phyloP scores from a whole-genome alignment of 2,329 filamentous ascomycete species.

The Aspergillus brasiliensis region DNA sequence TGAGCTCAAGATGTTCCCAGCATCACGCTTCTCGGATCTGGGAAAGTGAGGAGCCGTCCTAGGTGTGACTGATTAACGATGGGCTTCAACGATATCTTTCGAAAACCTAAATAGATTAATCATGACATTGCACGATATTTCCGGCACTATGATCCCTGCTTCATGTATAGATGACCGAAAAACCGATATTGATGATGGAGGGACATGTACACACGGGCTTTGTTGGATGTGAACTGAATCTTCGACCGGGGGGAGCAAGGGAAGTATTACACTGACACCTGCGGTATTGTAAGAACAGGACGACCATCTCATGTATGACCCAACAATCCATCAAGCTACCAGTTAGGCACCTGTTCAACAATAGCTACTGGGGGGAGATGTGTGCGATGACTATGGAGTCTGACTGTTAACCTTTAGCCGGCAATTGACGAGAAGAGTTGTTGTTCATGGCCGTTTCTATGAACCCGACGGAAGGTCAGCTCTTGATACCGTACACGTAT shows the following conservation, averaged over 20 bases:
- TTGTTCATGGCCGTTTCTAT: too few relatives aligned
- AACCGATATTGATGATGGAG: not conserved
- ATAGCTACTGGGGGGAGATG: too few relatives aligned
- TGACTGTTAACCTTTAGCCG: too few relatives aligned
- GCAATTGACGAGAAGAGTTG: too few relatives aligned
- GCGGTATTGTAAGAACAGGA: conserved; percentile 5
- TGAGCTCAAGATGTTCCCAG: not conserved
- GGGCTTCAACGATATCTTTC: not conserved
- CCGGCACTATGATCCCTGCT: too few relatives aligned
- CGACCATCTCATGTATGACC: not conserved
- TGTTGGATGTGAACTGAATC: not conserved
- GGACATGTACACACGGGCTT: too few relatives aligned
- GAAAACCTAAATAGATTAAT: not conserved
- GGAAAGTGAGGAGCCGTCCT: not conserved
- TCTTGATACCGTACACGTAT: not conserved
- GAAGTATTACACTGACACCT: not conserved
- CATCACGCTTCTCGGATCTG: not conserved
- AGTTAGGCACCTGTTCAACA: too few relatives aligned
- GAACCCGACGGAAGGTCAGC: too few relatives aligned
- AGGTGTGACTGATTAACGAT: not conserved
- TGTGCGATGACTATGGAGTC: too few relatives aligned
- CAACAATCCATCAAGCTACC: not conserved
- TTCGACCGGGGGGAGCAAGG: not conserved
- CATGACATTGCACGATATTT: not conserved
- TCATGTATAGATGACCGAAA: too few relatives aligned